Percentiles rank a stretch among this genome's conserved stretches.
phyloP scores from a whole-genome alignment of 495 filamentous ascomycete genomes.

The Parachaetomium inaequale region DNA sequence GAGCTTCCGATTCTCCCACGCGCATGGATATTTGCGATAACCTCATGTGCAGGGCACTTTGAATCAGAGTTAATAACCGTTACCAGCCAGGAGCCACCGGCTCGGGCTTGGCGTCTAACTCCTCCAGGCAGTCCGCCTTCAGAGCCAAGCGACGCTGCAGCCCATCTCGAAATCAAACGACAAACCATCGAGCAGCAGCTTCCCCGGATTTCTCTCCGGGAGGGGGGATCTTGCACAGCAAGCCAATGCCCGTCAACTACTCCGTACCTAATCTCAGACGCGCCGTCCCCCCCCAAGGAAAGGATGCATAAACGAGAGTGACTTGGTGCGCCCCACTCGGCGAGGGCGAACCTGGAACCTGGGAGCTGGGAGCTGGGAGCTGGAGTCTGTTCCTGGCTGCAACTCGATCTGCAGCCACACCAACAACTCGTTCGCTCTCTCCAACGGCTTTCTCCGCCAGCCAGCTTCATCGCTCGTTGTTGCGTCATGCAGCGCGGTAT shows the following conservation, averaged over 20 bases:
- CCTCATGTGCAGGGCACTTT: neutral
- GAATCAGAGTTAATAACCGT: neutral
- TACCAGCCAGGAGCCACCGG: neutral
- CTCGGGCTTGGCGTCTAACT: neutral
- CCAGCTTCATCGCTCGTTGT: too few relatives aligned
- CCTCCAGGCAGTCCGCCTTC: neutral
- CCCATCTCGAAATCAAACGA: neutral
- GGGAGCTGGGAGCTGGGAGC: neutral
- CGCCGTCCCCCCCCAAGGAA: neutral
- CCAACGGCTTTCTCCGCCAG: too few relatives aligned
- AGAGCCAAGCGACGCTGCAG: neutral
- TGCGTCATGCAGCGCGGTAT: neutral
- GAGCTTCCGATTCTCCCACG: neutral
- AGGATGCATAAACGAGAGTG: slow-evolving; percentile 6
- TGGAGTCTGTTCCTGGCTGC: neutral
- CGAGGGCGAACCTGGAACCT: neutral
- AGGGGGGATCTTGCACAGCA: too few relatives aligned
- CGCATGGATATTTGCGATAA: neutral
- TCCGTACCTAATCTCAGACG: too few relatives aligned
- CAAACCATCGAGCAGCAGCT: neutral
- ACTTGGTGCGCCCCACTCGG: neutral
- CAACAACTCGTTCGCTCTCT: too few relatives aligned
- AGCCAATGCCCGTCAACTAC: too few relatives aligned
- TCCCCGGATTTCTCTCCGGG: slow-evolving; percentile 2
- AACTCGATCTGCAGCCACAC: neutral